These are phyloP conservation scores for Aspergillus melleus DNA, from an alignment of 2,329 filamentous ascomycete genomes.

Conservation along the genomic window DNA sequence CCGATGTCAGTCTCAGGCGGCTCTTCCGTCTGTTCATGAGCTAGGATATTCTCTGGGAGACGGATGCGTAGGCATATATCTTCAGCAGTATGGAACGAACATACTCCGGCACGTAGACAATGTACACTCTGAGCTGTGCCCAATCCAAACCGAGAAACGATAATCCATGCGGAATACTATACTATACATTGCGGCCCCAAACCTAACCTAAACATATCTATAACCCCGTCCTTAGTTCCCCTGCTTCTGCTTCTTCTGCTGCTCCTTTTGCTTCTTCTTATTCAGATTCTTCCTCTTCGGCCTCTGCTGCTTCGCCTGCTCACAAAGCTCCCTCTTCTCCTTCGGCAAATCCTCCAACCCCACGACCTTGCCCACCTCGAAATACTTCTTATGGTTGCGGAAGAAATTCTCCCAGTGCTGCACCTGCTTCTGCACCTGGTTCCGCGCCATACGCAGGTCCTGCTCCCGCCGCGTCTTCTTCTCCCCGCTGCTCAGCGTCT, in stretches of 20 bases:
- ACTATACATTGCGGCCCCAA: neutral
- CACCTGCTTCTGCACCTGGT: conserved; percentile 66
- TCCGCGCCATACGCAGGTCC: conserved; percentile 65
- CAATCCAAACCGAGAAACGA: neutral
- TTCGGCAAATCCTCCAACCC: conserved; percentile 39
- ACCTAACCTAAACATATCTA: neutral
- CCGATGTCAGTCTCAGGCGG: no score
- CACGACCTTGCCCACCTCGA: conserved; percentile 72
- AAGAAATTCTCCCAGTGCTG: conserved; percentile 86
- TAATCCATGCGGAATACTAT: neutral
- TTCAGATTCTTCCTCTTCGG: conserved; percentile 51
- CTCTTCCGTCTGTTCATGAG: neutral
- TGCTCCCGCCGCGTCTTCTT: conserved; percentile 56
- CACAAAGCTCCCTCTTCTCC: conserved; percentile 67
- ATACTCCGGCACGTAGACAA: neutral
- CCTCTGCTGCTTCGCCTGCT: conserved; percentile 65
- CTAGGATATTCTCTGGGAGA: neutral
- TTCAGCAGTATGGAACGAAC: neutral
- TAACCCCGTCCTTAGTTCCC: neutral
- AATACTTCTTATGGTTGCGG: conserved; percentile 74
- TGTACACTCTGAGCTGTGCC: neutral
- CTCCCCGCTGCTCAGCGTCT: conserved; percentile 36
- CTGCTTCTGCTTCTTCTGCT: neutral
- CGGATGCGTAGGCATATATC: neutral
- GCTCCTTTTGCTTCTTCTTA: neutral